These are phyloP conservation scores for Nephelium lappaceum DNA, from an alignment of 345 rosid species.

Conservation along the genomic window DNA sequence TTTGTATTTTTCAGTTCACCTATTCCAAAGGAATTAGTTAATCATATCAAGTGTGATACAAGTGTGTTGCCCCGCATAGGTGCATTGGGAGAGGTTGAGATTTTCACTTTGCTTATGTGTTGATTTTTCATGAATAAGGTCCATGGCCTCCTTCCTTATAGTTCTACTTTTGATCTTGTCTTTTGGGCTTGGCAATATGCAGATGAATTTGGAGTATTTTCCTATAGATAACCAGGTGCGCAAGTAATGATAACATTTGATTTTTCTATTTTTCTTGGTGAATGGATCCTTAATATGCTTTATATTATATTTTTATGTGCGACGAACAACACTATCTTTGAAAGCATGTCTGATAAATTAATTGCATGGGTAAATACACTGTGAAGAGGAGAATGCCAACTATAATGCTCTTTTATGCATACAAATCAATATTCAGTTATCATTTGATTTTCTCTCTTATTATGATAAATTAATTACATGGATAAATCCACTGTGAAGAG, in stretches of 20 bases:
- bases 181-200: conserved; percentile 29
- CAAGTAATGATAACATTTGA: neutral
- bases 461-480: neutral
- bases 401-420: neutral
- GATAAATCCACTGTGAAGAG: neutral
- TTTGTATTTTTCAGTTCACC: conserved; percentile 80
- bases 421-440: neutral
- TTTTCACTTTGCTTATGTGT: conserved; percentile 11
- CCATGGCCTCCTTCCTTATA: neutral
- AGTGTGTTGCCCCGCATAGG: conserved; percentile 90
- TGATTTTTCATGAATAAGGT: neutral
- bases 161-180: conserved; percentile 11
- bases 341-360: neutral
- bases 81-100: conserved; percentile 88
- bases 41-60: conserved; percentile 81
- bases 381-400: neutral
- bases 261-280: neutral
- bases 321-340: neutral
- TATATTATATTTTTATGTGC: neutral
- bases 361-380: neutral
- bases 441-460: neutral
- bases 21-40: conserved; percentile 73
- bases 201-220: conserved; percentile 95
- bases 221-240: conserved; percentile 84
- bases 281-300: neutral